Base-by-base conservation (phyloP, 2,329 filamentous ascomycete genomes). In the Magnaporthiopsis rhizophila region DNA sequence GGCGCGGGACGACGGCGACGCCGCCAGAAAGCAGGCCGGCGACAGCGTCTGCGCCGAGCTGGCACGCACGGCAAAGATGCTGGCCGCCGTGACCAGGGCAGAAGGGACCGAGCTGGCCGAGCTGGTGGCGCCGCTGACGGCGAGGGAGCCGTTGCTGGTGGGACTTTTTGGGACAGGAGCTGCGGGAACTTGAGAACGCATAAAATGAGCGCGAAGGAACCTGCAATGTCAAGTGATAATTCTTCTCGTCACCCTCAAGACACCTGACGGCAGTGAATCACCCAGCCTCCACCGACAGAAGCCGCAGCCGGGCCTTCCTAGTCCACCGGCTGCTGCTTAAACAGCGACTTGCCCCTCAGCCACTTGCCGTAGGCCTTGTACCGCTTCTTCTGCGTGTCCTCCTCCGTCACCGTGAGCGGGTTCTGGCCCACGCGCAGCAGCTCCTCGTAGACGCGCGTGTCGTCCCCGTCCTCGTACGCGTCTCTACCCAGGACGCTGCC, bases 321-420 rank as follows among this genome's bases (percentile, higher is more conserved):
- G 67, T 85, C 83, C 63, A 85, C 80, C 59, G 88, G 86, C 75
- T 89, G 86, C 81, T 97, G 93, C 77, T 98, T 98, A 75, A 98
- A 98, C 71, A 98, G 83, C 71, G 92, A 97, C 80, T 97, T 98
- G 24, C 94, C 94, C 67, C 88, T 85, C 72, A 99, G 80, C 94
- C 95, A 99, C 77, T 97, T 96, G 71, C 89, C 81, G 77, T 99
- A 99, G 12, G 93, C 91, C 78, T 97, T 98, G 76, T 99, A 99
- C 69, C 95, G 83, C 82, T 98, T 97, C 83, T 96, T 98, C 57
- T 84, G 83, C 59, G 87, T 83, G 74, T 98, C 95, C 71, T 96
- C 93, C 59, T 93, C 89, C 1, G 87, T 88, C 18, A 98, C 94
- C 2, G 91, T 96, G 63, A 99, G 78, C 24, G 92, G 91, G 70